Conservation (phyloP, 1,284 basidiomycete genomes). For the Irpex lacteus region DNA sequence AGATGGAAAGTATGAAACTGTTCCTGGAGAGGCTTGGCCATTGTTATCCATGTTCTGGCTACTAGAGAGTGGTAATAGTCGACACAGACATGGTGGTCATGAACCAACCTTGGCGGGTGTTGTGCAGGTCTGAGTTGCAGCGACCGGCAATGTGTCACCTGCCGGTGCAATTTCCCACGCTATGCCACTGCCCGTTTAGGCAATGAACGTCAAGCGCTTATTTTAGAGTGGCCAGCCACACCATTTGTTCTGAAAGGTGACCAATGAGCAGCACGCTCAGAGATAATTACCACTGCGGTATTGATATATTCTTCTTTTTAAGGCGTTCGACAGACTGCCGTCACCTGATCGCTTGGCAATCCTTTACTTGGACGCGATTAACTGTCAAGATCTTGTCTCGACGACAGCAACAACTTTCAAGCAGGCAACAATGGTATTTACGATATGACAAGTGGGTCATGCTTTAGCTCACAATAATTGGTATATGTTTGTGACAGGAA, state of each 20-base stretch:
- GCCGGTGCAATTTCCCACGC: no score
- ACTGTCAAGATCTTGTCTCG: neutral
- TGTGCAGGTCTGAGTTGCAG: no score
- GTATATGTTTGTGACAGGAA: neutral
- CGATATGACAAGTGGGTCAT: neutral
- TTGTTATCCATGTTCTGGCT: neutral
- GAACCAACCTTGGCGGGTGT: neutral
- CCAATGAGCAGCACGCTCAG: no score
- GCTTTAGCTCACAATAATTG: neutral
- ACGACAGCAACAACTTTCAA: neutral
- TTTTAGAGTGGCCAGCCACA: no score
- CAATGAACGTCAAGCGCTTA: no score
- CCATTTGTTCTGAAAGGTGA: no score
- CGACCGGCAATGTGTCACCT: no score
- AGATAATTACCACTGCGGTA: no score
- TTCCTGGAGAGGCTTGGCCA: constrained; percentile 33
- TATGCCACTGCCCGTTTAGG: no score
- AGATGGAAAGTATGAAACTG: constrained; percentile 50
- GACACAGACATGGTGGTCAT: neutral
- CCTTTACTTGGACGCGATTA: neutral
- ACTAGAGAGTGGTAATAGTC: neutral
- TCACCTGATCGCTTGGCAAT: neutral
- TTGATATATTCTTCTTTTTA: no score
- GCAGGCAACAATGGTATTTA: neutral
- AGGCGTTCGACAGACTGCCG: neutral